phyloP scores from a whole-genome alignment of 108 stramenopile genomes.

The Skeletonema grethae region DNA sequence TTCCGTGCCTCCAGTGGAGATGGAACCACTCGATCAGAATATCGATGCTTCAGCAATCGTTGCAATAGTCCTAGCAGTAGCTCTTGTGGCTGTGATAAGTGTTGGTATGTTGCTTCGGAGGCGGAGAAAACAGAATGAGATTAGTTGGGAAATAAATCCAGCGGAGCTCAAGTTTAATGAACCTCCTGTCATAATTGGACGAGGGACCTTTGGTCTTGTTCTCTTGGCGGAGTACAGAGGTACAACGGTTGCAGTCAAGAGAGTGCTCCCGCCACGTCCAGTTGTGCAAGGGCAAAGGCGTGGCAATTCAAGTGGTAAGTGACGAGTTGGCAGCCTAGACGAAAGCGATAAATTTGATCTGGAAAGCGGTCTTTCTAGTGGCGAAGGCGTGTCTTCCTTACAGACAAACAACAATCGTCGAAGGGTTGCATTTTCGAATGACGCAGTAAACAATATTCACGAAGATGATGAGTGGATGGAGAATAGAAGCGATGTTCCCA shows the following conservation, averaged over 20 bases:
- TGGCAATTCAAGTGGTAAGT: background rate
- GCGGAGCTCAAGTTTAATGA: slow-evolving; percentile 55
- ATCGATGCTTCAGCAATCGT: background rate
- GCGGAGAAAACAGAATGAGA: slow-evolving; percentile 36
- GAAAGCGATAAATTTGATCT: background rate
- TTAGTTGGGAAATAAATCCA: slow-evolving; percentile 54
- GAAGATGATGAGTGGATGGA: background rate
- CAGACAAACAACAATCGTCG: background rate
- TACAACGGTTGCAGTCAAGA: slow-evolving; percentile 22
- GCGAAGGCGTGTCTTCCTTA: background rate
- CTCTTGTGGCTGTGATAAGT: slow-evolving; percentile 8
- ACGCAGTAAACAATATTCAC: background rate
- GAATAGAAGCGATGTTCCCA: background rate
- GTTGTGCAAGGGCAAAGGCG: background rate
- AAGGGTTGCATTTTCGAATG: background rate
- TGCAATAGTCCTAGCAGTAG: slow-evolving; percentile 1
- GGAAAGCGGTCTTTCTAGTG: background rate
- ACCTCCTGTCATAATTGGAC: slow-evolving; percentile 41
- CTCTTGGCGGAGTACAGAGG: slow-evolving; percentile 11
- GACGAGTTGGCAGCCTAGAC: background rate
- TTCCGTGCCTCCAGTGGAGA: background rate
- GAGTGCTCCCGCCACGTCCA: slow-evolving; percentile 1
- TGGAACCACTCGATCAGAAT: slow-evolving; percentile 1
- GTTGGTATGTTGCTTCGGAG: slow-evolving; percentile 21
- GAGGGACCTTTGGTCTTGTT: slow-evolving; percentile 44